A percentile compares a stretch with the other conserved stretches of the same genome.
Evolutionary conservation across 495 filamentous ascomycete species (phyloP).

Genomic region (Penicillium cinerascens): DNA sequence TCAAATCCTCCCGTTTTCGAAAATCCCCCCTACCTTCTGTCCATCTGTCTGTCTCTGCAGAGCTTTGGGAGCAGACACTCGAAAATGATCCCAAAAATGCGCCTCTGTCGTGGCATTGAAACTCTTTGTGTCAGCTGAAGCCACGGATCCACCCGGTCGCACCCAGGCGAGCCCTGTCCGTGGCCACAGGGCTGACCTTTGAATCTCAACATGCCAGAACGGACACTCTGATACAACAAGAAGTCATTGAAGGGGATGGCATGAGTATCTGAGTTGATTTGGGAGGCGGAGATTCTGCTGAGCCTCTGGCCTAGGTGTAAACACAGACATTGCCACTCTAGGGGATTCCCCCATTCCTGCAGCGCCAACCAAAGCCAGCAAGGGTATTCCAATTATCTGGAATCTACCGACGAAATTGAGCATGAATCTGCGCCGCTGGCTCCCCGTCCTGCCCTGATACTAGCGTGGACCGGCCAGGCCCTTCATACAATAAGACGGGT

Average conservation of each 20-base stretch:
- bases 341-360: neutral
- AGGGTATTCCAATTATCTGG: neutral
- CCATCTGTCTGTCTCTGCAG: neutral
- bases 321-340: no score
- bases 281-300: no score
- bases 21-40: neutral
- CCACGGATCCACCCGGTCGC: neutral
- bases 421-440: neutral
- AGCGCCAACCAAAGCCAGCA: neutral
- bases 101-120: neutral
- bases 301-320: no score
- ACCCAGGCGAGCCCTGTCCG: neutral
- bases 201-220: neutral
- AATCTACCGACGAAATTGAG: no score
- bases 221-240: no score
- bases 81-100: no score
- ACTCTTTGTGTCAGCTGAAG: neutral
- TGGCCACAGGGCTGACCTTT: neutral
- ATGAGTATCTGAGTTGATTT: neutral
- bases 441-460: no score
- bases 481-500: neutral
- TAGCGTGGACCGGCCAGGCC: neutral
- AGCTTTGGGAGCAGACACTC: neutral
- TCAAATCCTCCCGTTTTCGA: neutral
- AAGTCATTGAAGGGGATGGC: neutral